phyloP scores from a whole-genome alignment of 2,329 filamentous ascomycete genomes.

The Calonectria pseudoturangicola region DNA sequence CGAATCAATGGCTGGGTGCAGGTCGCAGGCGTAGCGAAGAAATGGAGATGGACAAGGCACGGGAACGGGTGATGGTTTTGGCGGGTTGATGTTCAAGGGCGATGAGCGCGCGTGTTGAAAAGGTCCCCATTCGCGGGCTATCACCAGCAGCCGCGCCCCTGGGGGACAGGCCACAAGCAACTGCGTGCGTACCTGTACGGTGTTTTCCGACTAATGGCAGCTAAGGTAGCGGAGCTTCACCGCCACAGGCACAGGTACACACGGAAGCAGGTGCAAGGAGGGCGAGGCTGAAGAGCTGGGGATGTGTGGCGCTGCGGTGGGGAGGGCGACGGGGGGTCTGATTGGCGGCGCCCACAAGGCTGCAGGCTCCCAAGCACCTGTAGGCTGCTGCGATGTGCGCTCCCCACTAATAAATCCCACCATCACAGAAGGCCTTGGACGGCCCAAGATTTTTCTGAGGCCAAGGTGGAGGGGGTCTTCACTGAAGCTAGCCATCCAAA shows the following conservation, averaged over 20 bases:
- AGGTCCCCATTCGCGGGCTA: slow-evolving; percentile 30
- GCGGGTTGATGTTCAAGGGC: slow-evolving; percentile 16
- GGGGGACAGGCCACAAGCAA: slow-evolving; percentile 12
- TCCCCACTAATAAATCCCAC: slow-evolving; percentile 51
- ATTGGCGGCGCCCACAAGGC: slow-evolving; percentile 8
- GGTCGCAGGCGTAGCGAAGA: background rate
- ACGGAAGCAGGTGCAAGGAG: background rate
- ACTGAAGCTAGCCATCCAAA: slow-evolving; percentile 48
- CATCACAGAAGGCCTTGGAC: slow-evolving; percentile 52
- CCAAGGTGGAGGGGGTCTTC: slow-evolving; percentile 41
- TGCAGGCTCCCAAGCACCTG: slow-evolving; percentile 23
- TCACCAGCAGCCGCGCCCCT: slow-evolving; percentile 26
- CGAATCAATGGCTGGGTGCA: slow-evolving; percentile 13
- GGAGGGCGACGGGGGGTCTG: background rate
- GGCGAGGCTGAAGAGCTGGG: slow-evolving; percentile 20
- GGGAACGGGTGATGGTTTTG: slow-evolving; percentile 7
- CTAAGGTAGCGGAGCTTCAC: slow-evolving; percentile 13
- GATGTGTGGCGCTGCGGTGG: slow-evolving; percentile 22
- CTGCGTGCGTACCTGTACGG: background rate
- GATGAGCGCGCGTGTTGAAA: slow-evolving; percentile 32
- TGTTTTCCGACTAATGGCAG: slow-evolving; percentile 25
- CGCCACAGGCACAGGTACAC: slow-evolving; percentile 15
- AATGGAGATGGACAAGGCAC: slow-evolving; percentile 1
- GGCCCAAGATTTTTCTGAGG: slow-evolving; percentile 53
- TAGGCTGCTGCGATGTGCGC: slow-evolving; percentile 16